Conservation (phyloP, 2,329 filamentous ascomycete genomes). For the Colletotrichum sublineola region DNA sequence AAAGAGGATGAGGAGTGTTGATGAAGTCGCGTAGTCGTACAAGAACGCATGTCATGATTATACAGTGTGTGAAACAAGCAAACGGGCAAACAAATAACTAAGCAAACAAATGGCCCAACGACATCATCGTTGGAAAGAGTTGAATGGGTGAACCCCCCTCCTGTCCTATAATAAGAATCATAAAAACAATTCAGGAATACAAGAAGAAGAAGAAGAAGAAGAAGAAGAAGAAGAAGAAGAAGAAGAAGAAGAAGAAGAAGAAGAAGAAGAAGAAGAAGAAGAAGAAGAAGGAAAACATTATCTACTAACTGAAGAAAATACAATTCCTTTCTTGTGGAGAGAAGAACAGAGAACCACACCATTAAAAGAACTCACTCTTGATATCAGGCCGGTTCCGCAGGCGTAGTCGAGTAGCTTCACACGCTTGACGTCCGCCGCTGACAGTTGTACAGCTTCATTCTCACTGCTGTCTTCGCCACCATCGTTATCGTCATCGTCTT, state of each 20-base stretch:
- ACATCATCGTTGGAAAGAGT: too few species aligned
- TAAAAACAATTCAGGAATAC: neutral
- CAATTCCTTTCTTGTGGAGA: neutral
- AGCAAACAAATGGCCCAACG: neutral
- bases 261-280: neutral
- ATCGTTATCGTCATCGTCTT: constrained; percentile 50
- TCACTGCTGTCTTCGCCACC: constrained; percentile 38
- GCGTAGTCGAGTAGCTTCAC: constrained; percentile 80
- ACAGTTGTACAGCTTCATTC: constrained; percentile 16
- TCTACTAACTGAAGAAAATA: too few species aligned
- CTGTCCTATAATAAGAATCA: neutral
- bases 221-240: neutral
- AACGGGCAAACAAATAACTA: neutral
- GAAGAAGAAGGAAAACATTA: too few species aligned
- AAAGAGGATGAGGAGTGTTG: neutral
- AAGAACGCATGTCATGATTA: neutral
- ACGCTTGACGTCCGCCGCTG: constrained; percentile 6
- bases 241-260: neutral
- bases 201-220: neutral
- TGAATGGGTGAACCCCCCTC: too few species aligned
- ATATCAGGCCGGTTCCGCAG: constrained; percentile 78
- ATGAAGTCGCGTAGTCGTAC: neutral
- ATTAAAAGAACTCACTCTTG: constrained; percentile 63
- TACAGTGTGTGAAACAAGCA: neutral
- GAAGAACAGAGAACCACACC: neutral